A percentile compares a stretch with the other conserved stretches of the same genome.
Conservation (phyloP, 2,329 filamentous ascomycete species). For the Juglanconis oblonga region DNA sequence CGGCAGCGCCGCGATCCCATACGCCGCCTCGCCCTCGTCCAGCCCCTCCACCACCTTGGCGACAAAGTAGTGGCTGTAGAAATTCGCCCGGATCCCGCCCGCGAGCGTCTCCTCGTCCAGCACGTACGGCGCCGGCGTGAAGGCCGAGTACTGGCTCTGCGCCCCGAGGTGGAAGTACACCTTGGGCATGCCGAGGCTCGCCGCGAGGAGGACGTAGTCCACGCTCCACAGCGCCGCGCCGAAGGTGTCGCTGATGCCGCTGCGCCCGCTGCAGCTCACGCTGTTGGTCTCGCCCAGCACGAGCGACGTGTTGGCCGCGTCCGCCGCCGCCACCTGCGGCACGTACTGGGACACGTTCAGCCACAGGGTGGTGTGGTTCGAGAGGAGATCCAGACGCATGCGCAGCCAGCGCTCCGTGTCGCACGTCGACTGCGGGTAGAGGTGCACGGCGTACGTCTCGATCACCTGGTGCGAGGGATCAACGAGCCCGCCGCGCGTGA, state of each 20-base stretch:
- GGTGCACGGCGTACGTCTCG: slow-evolving; percentile 26
- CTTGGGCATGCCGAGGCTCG: slow-evolving; percentile 31
- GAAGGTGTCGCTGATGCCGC: slow-evolving; percentile 43
- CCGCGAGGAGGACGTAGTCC: slow-evolving; percentile 40
- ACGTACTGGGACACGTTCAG: slow-evolving; percentile 30
- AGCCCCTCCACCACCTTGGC: slow-evolving; percentile 24
- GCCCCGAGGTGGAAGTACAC: slow-evolving; percentile 39
- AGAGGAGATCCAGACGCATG: slow-evolving; percentile 31
- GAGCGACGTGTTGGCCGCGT: slow-evolving; percentile 32
- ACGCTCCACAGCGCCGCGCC: slow-evolving; percentile 48
- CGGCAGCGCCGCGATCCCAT: slow-evolving; percentile 28
- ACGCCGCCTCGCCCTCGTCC: background rate
- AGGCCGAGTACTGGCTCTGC: slow-evolving; percentile 15
- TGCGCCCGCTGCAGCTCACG: slow-evolving; percentile 34
- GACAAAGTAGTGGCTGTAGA: slow-evolving; percentile 35
- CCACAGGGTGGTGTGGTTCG: slow-evolving; percentile 25
- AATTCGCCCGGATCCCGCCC: slow-evolving; percentile 28
- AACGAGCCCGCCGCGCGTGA: slow-evolving; percentile 23
- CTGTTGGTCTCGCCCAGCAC: slow-evolving; percentile 48
- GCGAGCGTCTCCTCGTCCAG: slow-evolving; percentile 29
- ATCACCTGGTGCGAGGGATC: slow-evolving; percentile 20
- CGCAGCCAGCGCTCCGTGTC: slow-evolving; percentile 28
- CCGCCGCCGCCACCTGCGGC: slow-evolving; percentile 24
- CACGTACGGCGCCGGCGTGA: slow-evolving; percentile 23
- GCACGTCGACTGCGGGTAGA: slow-evolving; percentile 32